These are phyloP conservation scores for Septoria linicola DNA, from an alignment of 2,329 filamentous ascomycete genomes.

Conservation along the genomic window DNA sequence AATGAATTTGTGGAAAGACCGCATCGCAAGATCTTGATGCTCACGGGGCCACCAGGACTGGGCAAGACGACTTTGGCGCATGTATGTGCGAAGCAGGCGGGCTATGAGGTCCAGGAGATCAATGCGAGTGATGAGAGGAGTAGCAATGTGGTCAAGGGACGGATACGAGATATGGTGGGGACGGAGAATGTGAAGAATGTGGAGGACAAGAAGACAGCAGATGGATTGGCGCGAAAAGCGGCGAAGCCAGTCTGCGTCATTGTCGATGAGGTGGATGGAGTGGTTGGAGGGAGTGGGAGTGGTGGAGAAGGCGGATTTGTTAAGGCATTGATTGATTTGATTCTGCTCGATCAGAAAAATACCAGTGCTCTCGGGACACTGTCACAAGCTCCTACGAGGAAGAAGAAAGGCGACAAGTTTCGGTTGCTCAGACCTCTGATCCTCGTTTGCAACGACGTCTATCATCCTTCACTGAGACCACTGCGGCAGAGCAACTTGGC, in stretches of 20 bases:
- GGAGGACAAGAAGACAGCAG: conserved; percentile 51
- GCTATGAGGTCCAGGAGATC: conserved; percentile 95
- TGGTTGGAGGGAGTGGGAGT: conserved; percentile 73
- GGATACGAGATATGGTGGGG: conserved; percentile 86
- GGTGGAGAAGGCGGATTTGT: conserved; percentile 88
- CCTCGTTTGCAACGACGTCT: conserved; percentile 95
- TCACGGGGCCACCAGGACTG: conserved; percentile 87
- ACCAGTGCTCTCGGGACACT: conserved; percentile 42
- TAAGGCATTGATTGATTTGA: conserved; percentile 88
- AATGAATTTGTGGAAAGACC: conserved; percentile 60
- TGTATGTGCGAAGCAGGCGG: conserved; percentile 90
- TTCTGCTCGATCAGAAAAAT: conserved; percentile 84
- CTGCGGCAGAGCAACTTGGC: conserved; percentile 81
- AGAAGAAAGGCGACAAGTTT: conserved; percentile 80
- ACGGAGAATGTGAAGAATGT: conserved; percentile 87
- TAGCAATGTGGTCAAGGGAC: conserved; percentile 80
- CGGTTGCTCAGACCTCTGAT: conserved; percentile 83
- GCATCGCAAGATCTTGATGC: conserved; percentile 82
- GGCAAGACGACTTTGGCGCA: conserved; percentile 96
- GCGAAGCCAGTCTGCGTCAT: conserved; percentile 89
- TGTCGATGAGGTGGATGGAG: conserved; percentile 95
- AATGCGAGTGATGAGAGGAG: conserved; percentile 97
- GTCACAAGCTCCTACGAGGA: conserved; percentile 42
- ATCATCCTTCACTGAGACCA: conserved; percentile 82
- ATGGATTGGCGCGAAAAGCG: conserved; percentile 64